Percentiles rank a stretch among this genome's conserved stretches.
phyloP scores from a whole-genome alignment of 2,329 filamentous ascomycete genomes.

The Chaetomium sp. region DNA sequence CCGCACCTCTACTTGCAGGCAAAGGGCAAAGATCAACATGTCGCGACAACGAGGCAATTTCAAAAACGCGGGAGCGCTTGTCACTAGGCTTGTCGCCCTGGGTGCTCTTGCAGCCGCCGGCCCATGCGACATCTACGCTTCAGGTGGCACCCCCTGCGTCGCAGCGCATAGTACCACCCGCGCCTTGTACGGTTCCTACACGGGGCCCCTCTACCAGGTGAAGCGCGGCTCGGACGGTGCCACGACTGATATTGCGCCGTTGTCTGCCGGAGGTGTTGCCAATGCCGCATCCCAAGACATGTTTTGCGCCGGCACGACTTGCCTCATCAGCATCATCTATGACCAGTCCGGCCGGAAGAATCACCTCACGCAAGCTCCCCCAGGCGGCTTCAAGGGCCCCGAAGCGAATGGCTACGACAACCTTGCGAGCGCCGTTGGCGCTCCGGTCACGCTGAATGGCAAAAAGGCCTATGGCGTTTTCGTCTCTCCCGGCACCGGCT shows the following conservation, averaged over 20 bases:
- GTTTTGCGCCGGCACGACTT: constrained; percentile 56
- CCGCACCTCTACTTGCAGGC: too few relatives aligned
- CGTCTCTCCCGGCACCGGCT: constrained; percentile 54
- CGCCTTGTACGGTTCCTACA: constrained; percentile 50
- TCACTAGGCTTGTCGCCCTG: constrained; percentile 25
- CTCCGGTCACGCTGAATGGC: constrained; percentile 54
- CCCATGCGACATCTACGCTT: constrained; percentile 40
- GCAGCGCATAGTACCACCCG: constrained; percentile 61
- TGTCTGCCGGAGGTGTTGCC: constrained; percentile 55
- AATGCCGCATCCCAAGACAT: constrained; percentile 54
- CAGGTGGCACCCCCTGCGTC: constrained; percentile 49
- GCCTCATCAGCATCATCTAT: constrained; percentile 58
- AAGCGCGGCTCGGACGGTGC: constrained; percentile 40
- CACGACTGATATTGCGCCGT: constrained; percentile 42
- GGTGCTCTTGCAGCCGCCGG: constrained; percentile 42
- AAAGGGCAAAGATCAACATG: too few relatives aligned
- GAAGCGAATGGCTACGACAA: constrained; percentile 53
- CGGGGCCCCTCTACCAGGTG: constrained; percentile 53
- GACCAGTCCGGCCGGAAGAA: constrained; percentile 59
- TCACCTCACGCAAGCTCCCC: constrained; percentile 56
- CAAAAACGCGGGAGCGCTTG: too few relatives aligned
- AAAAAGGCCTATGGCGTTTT: constrained; percentile 60
- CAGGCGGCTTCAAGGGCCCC: constrained; percentile 46
- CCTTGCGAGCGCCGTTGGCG: constrained; percentile 51
- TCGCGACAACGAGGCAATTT: too few relatives aligned